A percentile compares a stretch with the other conserved stretches of the same genome.
Evolutionary conservation across 2,329 filamentous ascomycete species (phyloP).

Genomic region (Thelonectria olida): DNA sequence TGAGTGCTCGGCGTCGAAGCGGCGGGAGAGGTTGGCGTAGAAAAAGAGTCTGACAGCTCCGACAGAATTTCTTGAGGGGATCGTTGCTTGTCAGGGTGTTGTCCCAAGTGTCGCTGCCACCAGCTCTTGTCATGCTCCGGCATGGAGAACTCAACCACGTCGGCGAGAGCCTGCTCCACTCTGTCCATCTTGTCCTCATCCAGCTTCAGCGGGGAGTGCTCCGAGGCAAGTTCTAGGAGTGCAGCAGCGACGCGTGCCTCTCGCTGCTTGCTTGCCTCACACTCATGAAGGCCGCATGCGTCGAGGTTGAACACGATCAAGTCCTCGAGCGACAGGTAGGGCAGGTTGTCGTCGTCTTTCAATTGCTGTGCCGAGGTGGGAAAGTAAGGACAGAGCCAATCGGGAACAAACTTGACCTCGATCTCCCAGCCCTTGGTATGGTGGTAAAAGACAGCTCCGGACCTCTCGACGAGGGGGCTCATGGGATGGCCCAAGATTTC

Average conservation of each 20-base stretch:
- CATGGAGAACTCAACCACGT: constrained; percentile 36
- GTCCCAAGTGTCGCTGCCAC: constrained; percentile 41
- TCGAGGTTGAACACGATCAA: constrained; percentile 42
- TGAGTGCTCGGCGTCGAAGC: constrained; percentile 19
- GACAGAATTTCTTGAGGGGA: constrained; percentile 41
- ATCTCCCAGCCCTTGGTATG: constrained; percentile 40
- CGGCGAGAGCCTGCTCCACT: constrained; percentile 36
- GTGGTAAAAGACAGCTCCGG: constrained; percentile 37
- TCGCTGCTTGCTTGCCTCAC: constrained; percentile 36
- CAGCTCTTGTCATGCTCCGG: constrained; percentile 40
- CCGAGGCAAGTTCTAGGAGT: constrained; percentile 38
- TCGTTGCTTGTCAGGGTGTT: constrained; percentile 32
- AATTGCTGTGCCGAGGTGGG: constrained; percentile 36
- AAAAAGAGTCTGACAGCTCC: constrained; percentile 35
- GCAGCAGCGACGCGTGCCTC: constrained; percentile 39
- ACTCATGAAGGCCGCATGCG: constrained; percentile 40
- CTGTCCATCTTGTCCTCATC: constrained; percentile 39
- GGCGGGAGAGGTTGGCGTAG: constrained; percentile 17
- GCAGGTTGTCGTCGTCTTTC: constrained; percentile 32
- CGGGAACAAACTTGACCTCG: constrained; percentile 42
- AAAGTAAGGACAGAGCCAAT: constrained; percentile 43
- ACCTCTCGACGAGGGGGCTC: constrained; percentile 39
- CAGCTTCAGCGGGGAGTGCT: constrained; percentile 36
- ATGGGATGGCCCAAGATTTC: constrained; percentile 43
- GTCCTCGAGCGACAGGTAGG: constrained; percentile 40